Evolutionary conservation across 1,284 basidiomycete species (phyloP), one percentile per base, ranked within the genome.

Genomic region (Coriolopsis trogii): DNA sequence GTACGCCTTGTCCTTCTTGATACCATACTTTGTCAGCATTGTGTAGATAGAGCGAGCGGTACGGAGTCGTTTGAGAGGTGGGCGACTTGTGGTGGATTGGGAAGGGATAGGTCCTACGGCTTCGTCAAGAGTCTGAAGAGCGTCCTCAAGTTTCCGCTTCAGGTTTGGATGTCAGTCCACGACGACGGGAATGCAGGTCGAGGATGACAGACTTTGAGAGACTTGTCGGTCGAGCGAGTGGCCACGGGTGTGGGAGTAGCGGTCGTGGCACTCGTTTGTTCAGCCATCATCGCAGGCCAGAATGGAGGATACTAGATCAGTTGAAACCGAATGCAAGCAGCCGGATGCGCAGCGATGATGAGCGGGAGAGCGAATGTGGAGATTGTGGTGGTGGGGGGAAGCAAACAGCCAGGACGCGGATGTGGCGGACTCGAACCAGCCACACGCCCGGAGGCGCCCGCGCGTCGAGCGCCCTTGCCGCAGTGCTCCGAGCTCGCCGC

Each of bases 61-160:
- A 55, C 82, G 75, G 9, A 71, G 66, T 52, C 75, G 75, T 65
- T 89, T 89, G 3, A 74, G 62, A 15, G 77, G 75, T 20, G 77
- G 71, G 6, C 78, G 77, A 45, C 71, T 68, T 12, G 70, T 49
- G 13, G 73, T 39, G 23, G 77, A 70, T 6, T 77, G 76, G 47
- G 71, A 67, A 8, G 70, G 49, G 9, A 59, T 53, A 8, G 73
- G 63, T 6, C 69, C 70, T 15, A 85, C 77, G 16, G 81, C 85
- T 46, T 74, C 78, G 59, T 89, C 87, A 39, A 90, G 66, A 43
- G 69, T 77, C 41, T 81, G 79, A 46, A 90, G 78, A 23, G 84
- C 87, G 69, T 89, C 87, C 53, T 87, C 82, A 36, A 89, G 77
- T 67, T 90, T 90, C 49, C 87, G 79, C 85, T 90, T 34, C 29